Base-by-base conservation (phyloP, 2,329 filamentous ascomycete genomes). In the Zelopaecilomyces penicillatus region DNA sequence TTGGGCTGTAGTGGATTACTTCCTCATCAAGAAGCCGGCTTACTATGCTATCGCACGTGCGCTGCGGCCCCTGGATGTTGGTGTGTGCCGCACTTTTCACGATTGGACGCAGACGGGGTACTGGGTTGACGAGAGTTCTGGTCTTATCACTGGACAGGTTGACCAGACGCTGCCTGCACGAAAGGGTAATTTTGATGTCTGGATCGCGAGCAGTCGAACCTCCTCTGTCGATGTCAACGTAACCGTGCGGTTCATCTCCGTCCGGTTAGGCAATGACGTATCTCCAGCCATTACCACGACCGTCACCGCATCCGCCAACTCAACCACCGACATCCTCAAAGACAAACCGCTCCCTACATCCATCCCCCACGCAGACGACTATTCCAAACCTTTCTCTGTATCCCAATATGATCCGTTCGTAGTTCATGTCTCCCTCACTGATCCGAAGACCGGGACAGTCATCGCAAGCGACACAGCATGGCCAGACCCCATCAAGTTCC, bases 1-100 rank as follows among this genome's bases (percentile, higher is more conserved):
- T 29, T 85, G 81, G 81, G 69, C 80, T 0, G 71, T 84, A 34
- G 77, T 81, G 47, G 80, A 84, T 59, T 81, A 62, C 52, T 80
- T 76, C 53, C 70, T 76, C 34, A 73, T 81, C 39, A 80, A 77
- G 50, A 86, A 86, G 61, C 77, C 78, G 4, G 80, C 80, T 2
- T 66, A 55, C 48, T 67, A 67, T 30, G 54, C 63, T 39, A 62
- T 65, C 79, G 82, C 2, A 52, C 65, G 81, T 30, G 81, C 79
- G 11, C 63, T 86, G 60, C 73, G 71, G 28, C 75, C 74, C 1
- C 57, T 85, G 5, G 75, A 74, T 2, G 71, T 85, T 1, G 79
- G 76, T 0, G 73, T 84, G 54, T 64, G 69, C 7, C 61, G 65
- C 28, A 57, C 57, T 19, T 65, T 66, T 41, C 59, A 63, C 35